Percentiles rank a stretch among this genome's conserved stretches.
Conservation (phyloP, 441 rosid species). For the Populus trichocarpa region DNA sequence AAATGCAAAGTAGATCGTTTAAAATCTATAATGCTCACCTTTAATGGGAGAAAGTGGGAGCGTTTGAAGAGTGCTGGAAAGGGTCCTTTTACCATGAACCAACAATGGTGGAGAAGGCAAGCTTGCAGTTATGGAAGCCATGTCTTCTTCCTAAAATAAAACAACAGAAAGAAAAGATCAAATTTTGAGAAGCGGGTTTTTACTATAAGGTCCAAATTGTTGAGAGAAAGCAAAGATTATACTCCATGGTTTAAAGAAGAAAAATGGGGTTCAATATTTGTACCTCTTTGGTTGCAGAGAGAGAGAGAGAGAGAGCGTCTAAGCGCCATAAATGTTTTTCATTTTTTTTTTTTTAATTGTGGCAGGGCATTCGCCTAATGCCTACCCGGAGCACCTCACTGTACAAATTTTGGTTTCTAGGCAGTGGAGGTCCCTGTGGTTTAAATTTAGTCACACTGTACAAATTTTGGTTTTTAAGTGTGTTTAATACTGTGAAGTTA, state of each 20-base stretch:
- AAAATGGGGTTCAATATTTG: neutral
- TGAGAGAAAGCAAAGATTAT: neutral
- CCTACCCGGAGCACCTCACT: neutral
- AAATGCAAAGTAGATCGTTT: slow-evolving; percentile 1
- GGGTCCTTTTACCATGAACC: slow-evolving; percentile 37
- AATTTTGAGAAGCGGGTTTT: slow-evolving; percentile 9
- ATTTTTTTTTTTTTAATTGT: neutral
- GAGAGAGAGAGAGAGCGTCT: neutral
- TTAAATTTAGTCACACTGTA: no score
- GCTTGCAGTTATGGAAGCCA: slow-evolving; percentile 53
- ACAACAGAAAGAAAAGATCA: neutral
- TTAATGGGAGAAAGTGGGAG: slow-evolving; percentile 32
- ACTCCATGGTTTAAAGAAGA: neutral
- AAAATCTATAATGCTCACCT: slow-evolving; percentile 32
- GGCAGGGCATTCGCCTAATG: neutral
- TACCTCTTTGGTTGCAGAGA: neutral
- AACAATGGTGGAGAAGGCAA: slow-evolving; percentile 40
- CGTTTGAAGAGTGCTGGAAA: slow-evolving; percentile 37
- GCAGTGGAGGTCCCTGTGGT: no score
- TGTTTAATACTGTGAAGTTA: no score
- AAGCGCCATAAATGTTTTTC: neutral
- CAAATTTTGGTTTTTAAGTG: no score
- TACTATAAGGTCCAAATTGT: neutral
- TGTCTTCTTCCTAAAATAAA: slow-evolving; percentile 25
- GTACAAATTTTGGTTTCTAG: no score